Base-by-base conservation (phyloP, 2,329 filamentous ascomycete genomes). In the Myriosclerotinia curreyana region DNA sequence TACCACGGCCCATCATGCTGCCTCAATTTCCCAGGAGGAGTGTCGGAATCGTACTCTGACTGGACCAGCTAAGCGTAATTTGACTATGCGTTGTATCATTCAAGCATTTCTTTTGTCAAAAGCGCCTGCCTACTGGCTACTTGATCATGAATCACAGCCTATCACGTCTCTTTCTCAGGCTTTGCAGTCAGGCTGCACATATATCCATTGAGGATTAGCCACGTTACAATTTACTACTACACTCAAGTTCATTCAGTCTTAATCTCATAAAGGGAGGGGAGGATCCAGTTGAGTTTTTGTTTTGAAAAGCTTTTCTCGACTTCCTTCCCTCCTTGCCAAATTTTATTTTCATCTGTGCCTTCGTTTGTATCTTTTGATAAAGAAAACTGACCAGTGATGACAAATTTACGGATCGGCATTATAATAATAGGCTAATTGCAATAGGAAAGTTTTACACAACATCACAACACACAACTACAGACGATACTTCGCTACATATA, bases 31-130 rank as follows among this genome's bases (percentile, higher is more conserved):
- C 54, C 56, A 66, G 65, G 65, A 69, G 67, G 67, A 63, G 69
- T 65, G 68, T 69, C 67, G 67, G 68, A 66, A 69, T 69, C 65
- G 65, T 67, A 56, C 62, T 73, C 67, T 74, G 66, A 74, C 71
- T 74, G 72, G 72, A 71, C 69, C 67, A 73, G 70, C 69, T 70
- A 72, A 73, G 71, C 72, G 70, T 70, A 68, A 69, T 71, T 69
- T 71, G 68, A 66, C 68, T 71, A 72, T 74, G 72, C 71, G 71
- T 72, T 74, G 73, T 74, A 74, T 74, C 70, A 72, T 71, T 73
- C 69, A 69, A 73, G 69, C 72, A 71, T 73, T 69, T 70, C 69
- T 66, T 71, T 72, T 72, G 65, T 73, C 67, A 69, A 72, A 65
- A 71, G 68, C 70, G 72, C 71, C 66, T 71, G 69, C 67, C 73